Percentiles rank a stretch among this genome's conserved stretches.
Conservation (phyloP, 345 rosid species). For the Eucalyptus sideroxylon region DNA sequence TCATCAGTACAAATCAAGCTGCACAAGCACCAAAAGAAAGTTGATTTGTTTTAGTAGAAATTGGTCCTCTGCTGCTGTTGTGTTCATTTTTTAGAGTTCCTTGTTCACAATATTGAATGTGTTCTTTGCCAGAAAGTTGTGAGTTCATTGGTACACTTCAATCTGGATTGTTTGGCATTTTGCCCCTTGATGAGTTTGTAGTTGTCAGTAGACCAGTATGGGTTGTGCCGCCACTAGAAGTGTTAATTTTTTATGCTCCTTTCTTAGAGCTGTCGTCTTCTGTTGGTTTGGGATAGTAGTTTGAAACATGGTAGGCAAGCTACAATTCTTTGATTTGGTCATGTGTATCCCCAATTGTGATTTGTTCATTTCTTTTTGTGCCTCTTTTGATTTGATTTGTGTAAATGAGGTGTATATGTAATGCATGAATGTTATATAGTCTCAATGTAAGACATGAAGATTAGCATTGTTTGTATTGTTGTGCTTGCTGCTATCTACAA, state of each 20-base stretch:
- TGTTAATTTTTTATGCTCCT: not conserved
- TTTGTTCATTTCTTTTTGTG: not conserved
- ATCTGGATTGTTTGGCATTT: not conserved
- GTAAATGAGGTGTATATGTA: not conserved
- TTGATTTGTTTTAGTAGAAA: conserved; percentile 49
- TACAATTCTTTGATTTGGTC: not conserved
- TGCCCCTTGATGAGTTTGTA: not conserved
- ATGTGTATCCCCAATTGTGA: not conserved
- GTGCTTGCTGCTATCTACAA: not conserved
- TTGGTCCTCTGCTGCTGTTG: not conserved
- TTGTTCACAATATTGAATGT: not conserved
- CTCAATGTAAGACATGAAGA: not conserved
- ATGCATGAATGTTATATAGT: not conserved
- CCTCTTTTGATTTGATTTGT: not conserved
- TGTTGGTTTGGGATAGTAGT: not conserved
- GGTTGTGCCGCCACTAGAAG: not conserved
- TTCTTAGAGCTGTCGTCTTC: not conserved
- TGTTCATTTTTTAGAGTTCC: not conserved
- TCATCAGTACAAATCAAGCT: too few species aligned
- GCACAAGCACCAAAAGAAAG: conserved; percentile 67
- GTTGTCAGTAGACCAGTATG: not conserved
- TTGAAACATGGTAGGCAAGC: not conserved
- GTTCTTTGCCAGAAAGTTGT: not conserved
- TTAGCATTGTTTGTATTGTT: not conserved
- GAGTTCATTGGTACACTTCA: not conserved